Evolutionary conservation across 1,284 basidiomycete species (phyloP), one percentile per base, ranked within the genome.

Genomic region (Microbotryomycetes sp.): DNA sequence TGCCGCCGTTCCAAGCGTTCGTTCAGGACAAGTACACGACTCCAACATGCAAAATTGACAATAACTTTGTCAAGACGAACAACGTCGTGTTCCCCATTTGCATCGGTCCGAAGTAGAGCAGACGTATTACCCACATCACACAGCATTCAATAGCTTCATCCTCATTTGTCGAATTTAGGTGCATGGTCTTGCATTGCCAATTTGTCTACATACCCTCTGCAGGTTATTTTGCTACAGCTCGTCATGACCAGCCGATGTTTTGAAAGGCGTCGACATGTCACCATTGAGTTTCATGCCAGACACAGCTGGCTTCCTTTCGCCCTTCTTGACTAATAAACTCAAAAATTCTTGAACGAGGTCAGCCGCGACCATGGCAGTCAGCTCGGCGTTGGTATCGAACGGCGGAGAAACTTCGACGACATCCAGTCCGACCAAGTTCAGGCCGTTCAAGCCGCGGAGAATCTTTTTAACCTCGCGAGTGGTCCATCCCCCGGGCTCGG

Each of bases 391-490:
- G 24, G 62, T 69, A 48, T 72, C 70, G 66, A 62, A 72, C 7
- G 70, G 51, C 1, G 70, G 62, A 3, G 75, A 73, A 54, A 78
- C 77, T 60, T 78, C 77, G 41, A 78, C 77, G 29, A 78, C 72
- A 68, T 78, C 76, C 15, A 75, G 73, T 13, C 77, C 76, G 21
- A 78, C 77, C 52, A 78, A 72, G 70, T 78, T 76, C 53, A 78
- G 73, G 46, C 75, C 75, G 2, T 72, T 65, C 2, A 78, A 65
- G 18, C 76, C 76, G 28, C 76, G 72, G 6, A 79, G 71, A 61
- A 79, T 77, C 57, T 75, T 75, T 66, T 77, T 75, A 53, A 78
- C 75, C 61, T 78, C 77, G 48, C 77, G 71, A 0, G 76, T 77
- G 0, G 75, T 74, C 67, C 76, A 75, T 7, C 77, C 78, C 45